These are phyloP conservation scores for Neurospora sp. DNA, from an alignment of 495 filamentous ascomycete genomes.

Conservation along the genomic window DNA sequence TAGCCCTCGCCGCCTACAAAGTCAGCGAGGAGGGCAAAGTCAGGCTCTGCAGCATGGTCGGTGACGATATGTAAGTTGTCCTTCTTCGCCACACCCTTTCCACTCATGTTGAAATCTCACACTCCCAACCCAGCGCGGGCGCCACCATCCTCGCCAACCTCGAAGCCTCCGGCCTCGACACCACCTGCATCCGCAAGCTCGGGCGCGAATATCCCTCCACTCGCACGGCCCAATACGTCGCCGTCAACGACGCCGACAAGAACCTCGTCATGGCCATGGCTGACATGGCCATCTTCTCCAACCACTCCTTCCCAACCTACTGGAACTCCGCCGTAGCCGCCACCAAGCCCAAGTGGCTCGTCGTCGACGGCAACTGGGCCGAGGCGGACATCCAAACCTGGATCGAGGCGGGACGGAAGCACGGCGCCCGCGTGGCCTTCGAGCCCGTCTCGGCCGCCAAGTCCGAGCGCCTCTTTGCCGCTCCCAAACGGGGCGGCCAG, in stretches of 20 bases:
- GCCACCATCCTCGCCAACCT: conserved; percentile 56
- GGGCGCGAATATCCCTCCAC: conserved; percentile 35
- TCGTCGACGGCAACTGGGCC: conserved; percentile 79
- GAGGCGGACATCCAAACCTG: conserved; percentile 50
- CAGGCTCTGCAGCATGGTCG: conserved; percentile 66
- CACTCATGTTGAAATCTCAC: background rate
- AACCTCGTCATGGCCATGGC: conserved; percentile 83
- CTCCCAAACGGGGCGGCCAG: conserved; percentile 14
- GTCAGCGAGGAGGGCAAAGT: conserved; percentile 33
- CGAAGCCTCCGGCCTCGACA: conserved; percentile 50
- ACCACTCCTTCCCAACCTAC: conserved; percentile 33
- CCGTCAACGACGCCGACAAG: conserved; percentile 74
- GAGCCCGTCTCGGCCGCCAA: conserved; percentile 88
- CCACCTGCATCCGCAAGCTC: conserved; percentile 49
- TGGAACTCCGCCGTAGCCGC: conserved; percentile 51
- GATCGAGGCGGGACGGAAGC: conserved; percentile 44
- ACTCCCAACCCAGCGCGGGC: conserved; percentile 41
- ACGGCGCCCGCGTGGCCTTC: conserved; percentile 56
- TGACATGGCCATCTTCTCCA: conserved; percentile 81
- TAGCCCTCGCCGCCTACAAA: conserved; percentile 66
- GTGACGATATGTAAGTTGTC: conserved; percentile 51
- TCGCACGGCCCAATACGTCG: conserved; percentile 81
- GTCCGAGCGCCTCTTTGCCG: conserved; percentile 55
- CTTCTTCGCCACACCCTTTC: background rate
- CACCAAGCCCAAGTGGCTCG: conserved; percentile 58